Percentiles rank a stretch among this genome's conserved stretches.
Conservation (phyloP, 352 stramenopile genomes). For the Globisporangium parvum region DNA sequence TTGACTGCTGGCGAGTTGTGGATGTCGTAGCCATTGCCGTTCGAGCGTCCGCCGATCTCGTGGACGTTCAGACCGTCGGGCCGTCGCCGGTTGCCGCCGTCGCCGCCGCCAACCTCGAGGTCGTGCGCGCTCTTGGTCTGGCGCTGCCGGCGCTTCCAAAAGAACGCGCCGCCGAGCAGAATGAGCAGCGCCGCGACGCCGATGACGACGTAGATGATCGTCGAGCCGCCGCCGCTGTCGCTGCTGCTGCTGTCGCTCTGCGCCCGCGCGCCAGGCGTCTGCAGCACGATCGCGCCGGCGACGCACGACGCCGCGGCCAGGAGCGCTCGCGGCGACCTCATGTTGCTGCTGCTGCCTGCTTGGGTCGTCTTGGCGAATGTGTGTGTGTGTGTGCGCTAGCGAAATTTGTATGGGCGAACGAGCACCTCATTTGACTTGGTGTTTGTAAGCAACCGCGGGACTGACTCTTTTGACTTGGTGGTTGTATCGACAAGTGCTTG, state of each 20-base stretch:
- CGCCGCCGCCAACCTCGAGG: background rate
- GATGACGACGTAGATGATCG: slow-evolving; percentile 54
- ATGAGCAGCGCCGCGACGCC: slow-evolving; percentile 46
- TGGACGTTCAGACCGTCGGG: slow-evolving; percentile 2
- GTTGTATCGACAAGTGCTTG: too few relatives aligned
- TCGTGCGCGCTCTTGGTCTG: slow-evolving; percentile 13
- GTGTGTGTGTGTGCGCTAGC: background rate
- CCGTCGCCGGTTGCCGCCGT: background rate
- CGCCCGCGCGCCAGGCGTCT: slow-evolving; percentile 3
- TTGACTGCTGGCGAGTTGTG: slow-evolving; percentile 14
- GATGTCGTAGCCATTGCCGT: slow-evolving; percentile 13
- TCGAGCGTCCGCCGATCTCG: background rate
- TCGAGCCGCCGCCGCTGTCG: slow-evolving; percentile 24
- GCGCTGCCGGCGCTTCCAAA: slow-evolving; percentile 41
- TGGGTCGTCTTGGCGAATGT: too few relatives aligned
- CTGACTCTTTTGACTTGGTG: too few relatives aligned
- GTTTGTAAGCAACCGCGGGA: too few relatives aligned
- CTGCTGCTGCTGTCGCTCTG: slow-evolving; percentile 9
- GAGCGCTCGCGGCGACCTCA: slow-evolving; percentile 8
- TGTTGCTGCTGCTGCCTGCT: background rate
- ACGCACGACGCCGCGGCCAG: background rate
- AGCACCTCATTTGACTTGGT: too few relatives aligned
- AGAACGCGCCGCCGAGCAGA: slow-evolving; percentile 37
- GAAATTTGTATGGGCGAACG: too few relatives aligned
- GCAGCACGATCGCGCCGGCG: slow-evolving; percentile 8